Evolutionary conservation across 2,329 filamentous ascomycete genomes (phyloP), one percentile per base, ranked within the genome.

Genomic region (Beauveria scarabaeidicola): DNA sequence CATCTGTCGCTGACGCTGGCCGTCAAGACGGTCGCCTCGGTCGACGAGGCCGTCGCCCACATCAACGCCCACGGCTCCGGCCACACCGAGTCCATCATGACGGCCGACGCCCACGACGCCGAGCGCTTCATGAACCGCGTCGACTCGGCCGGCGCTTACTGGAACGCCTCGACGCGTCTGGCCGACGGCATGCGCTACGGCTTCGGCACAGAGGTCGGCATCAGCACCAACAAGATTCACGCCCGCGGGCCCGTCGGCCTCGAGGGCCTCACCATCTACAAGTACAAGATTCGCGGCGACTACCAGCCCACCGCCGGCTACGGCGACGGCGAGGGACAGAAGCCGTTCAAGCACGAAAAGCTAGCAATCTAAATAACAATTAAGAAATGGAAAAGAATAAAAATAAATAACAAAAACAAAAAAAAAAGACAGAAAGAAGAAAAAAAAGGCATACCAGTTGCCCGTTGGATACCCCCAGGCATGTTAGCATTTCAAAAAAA

Each of bases 141-240:
- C 54, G 94, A 97, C 75, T 90, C 91, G 29, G 89, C 91, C 0
- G 93, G 92, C 56, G 92, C 93, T 19, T 99, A 96, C 80, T 97
- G 93, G 91, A 99, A 99, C 72, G 90, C 91, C 8, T 95, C 90
- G 25, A 96, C 91, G 9, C 84, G 94, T 54, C 93, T 99, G 76
- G 91, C 92, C 6, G 94, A 99, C 72, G 94, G 94, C 8, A 97
- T 96, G 89, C 83, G 94, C 46, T 97, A 95, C 72, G 94, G 94
- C 8, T 99, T 99, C 74, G 94, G 94, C 52, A 97, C 94, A 0
- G 94, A 99, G 75, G 94, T 99, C 25, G 94, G 94, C 58, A 97
- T 99, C 74, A 95, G 90, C 76, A 99, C 94, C 53, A 99, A 97
- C 79, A 99, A 97, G 79, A 96, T 99, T 64, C 94, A 99, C 72